A percentile compares a stretch with the other conserved stretches of the same genome.
These are phyloP conservation scores for Hygrocybe coccinea DNA, from an alignment of 768 basidiomycete species.

Conservation along the genomic window DNA sequence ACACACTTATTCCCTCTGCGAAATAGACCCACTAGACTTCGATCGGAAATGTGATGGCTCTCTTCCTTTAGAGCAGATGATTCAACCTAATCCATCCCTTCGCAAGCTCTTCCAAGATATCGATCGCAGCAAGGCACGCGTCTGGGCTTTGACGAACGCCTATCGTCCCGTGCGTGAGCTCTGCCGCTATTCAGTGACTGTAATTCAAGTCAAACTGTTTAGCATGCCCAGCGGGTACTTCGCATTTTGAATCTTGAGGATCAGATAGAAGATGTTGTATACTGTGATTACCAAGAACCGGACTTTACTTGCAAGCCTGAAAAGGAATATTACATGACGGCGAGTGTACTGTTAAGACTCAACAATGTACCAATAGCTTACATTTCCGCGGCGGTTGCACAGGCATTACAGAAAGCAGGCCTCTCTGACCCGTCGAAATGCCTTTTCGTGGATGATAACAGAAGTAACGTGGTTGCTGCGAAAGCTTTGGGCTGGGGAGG, in stretches of 20 bases:
- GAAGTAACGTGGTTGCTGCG: conserved; percentile 64
- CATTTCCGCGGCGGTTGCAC: conserved; percentile 7
- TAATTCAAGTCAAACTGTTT: conserved; percentile 6
- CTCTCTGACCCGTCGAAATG: conserved; percentile 64
- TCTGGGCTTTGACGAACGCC: conserved; percentile 87
- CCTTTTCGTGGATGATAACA: conserved; percentile 77
- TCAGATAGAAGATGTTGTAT: conserved; percentile 70
- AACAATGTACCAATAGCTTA: background rate
- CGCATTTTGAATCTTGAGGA: conserved; percentile 67
- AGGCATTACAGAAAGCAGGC: conserved; percentile 65
- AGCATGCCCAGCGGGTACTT: conserved; percentile 83
- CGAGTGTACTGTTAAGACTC: conserved; percentile 19
- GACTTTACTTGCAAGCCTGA: conserved; percentile 82
- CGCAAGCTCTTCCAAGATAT: conserved; percentile 73
- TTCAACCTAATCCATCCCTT: conserved; percentile 56
- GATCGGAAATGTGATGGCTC: conserved; percentile 80
- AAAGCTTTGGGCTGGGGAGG: conserved; percentile 62
- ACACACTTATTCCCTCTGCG: background rate
- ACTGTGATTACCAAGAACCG: conserved; percentile 65
- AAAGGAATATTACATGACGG: conserved; percentile 60
- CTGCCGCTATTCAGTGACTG: background rate
- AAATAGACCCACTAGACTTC: conserved; percentile 71
- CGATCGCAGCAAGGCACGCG: conserved; percentile 67
- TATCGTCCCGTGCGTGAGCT: conserved; percentile 54
- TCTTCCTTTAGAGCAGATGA: conserved; percentile 75